Conservation (phyloP, 176 grass and related monocot species). For the Rhipidocladum racemiflorum region DNA sequence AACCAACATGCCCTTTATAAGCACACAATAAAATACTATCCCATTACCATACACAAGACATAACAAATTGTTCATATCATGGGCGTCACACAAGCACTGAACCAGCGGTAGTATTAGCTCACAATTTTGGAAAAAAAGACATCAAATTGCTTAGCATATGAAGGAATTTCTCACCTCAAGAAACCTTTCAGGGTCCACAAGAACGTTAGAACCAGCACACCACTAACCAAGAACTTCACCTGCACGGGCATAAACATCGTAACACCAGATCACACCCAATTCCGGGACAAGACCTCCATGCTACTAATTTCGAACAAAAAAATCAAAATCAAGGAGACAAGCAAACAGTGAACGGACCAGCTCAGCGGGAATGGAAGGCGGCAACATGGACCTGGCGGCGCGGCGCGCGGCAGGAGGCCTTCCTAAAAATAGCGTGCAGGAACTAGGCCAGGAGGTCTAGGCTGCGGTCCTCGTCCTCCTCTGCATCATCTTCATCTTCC, state of each 20-base stretch:
- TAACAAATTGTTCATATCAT: not conserved
- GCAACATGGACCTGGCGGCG: conserved; percentile 82
- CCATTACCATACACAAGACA: not conserved
- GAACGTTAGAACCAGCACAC: conserved; percentile 69
- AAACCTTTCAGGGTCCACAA: conserved; percentile 85
- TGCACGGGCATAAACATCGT: conserved; percentile 15
- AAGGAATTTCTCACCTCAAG: conserved; percentile 62
- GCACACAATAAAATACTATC: not conserved
- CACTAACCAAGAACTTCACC: conserved; percentile 95
- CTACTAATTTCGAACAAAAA: not conserved
- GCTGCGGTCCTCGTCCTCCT: conserved; percentile 65
- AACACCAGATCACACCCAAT: conserved; percentile 24
- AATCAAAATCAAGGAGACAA: not conserved
- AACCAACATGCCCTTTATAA: not conserved
- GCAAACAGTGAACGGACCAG: conserved; percentile 44
- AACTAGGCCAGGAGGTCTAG: conserved; percentile 75
- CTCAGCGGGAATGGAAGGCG: conserved; percentile 80
- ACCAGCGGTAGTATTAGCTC: not conserved
- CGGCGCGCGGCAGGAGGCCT: conserved; percentile 61
- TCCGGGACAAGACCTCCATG: conserved; percentile 2
- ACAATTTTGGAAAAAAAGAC: conserved; percentile 2
- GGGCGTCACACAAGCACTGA: not conserved
- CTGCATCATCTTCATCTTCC: conserved; percentile 50
- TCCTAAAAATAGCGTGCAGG: conserved; percentile 67
- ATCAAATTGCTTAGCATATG: not conserved